These are phyloP conservation scores for Alternaria brassicicola DNA, from an alignment of 2,329 filamentous ascomycete genomes.

Conservation along the genomic window DNA sequence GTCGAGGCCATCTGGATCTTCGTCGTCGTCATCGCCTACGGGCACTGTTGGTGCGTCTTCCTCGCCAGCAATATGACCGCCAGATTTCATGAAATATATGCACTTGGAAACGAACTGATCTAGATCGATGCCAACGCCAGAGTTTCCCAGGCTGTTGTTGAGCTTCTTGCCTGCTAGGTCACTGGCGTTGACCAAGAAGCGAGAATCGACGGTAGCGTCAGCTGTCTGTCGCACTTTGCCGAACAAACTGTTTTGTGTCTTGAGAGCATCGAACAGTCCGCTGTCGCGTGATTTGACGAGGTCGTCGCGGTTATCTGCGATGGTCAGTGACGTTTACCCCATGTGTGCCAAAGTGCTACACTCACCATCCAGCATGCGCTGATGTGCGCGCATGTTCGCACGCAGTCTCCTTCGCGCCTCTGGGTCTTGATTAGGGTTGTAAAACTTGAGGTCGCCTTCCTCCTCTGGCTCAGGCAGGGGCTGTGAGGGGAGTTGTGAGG, in stretches of 20 bases:
- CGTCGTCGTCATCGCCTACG: conserved; percentile 64
- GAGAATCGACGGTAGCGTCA: conserved; percentile 88
- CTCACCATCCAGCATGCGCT: conserved; percentile 62
- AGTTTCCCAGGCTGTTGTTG: conserved; percentile 73
- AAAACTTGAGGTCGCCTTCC: conserved; percentile 52
- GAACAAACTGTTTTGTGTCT: conserved; percentile 69
- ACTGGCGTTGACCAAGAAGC: conserved; percentile 79
- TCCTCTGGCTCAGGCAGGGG: conserved; percentile 11
- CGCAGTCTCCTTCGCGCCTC: conserved; percentile 75
- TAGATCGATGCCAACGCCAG: conserved; percentile 77
- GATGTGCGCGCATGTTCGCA: conserved; percentile 71
- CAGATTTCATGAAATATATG: conserved; percentile 79
- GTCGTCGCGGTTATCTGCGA: conserved; percentile 71
- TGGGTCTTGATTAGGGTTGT: conserved; percentile 83
- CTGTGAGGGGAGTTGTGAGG: neutral
- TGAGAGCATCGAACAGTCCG: conserved; percentile 69
- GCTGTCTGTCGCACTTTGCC: conserved; percentile 81
- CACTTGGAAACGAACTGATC: conserved; percentile 93
- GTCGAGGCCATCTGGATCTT: conserved; percentile 72
- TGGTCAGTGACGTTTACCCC: conserved; percentile 43
- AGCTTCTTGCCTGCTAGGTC: conserved; percentile 83
- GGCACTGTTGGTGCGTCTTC: conserved; percentile 58
- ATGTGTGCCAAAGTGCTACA: neutral
- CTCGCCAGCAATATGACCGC: conserved; percentile 60
- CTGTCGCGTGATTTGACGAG: conserved; percentile 68